Conservation (phyloP, 2,329 filamentous ascomycete genomes). For the Aureobasidium sp. region DNA sequence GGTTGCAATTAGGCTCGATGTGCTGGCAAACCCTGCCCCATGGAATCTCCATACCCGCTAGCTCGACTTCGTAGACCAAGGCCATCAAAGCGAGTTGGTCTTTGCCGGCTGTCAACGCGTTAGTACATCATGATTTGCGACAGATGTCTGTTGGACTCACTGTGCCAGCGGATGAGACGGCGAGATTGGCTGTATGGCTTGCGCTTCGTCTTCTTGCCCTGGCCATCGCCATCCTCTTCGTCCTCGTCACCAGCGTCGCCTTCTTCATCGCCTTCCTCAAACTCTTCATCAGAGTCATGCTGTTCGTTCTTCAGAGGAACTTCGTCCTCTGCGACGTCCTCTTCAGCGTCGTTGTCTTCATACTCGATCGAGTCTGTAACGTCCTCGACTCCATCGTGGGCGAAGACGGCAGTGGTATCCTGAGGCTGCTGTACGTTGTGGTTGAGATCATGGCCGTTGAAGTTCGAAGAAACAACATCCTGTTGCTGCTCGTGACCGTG, state of each 20-base stretch:
- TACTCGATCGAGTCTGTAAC: neutral
- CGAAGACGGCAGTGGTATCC: neutral
- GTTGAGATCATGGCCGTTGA: neutral
- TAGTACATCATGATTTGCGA: neutral
- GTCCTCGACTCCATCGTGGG: neutral
- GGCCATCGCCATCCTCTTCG: neutral
- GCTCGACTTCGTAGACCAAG: slow-evolving; percentile 21
- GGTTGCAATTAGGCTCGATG: slow-evolving; percentile 11
- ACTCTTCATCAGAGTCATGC: neutral
- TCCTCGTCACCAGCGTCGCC: neutral
- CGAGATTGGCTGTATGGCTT: slow-evolving; percentile 14
- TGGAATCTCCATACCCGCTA: slow-evolving; percentile 20
- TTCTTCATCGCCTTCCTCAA: neutral
- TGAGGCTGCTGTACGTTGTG: neutral
- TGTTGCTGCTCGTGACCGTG: neutral
- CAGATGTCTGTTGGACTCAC: slow-evolving; percentile 18
- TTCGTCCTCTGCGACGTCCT: neutral
- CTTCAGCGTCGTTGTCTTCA: neutral
- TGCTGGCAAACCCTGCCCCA: slow-evolving; percentile 20
- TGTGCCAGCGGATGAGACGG: slow-evolving; percentile 25
- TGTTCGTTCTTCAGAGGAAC: neutral
- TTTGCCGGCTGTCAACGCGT: slow-evolving; percentile 19
- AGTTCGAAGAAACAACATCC: neutral
- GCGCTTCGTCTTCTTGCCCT: slow-evolving; percentile 3
- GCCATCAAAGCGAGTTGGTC: slow-evolving; percentile 25